Evolutionary conservation across 2,329 filamentous ascomycete species (phyloP).

Genomic region (Alternaria triticina): DNA sequence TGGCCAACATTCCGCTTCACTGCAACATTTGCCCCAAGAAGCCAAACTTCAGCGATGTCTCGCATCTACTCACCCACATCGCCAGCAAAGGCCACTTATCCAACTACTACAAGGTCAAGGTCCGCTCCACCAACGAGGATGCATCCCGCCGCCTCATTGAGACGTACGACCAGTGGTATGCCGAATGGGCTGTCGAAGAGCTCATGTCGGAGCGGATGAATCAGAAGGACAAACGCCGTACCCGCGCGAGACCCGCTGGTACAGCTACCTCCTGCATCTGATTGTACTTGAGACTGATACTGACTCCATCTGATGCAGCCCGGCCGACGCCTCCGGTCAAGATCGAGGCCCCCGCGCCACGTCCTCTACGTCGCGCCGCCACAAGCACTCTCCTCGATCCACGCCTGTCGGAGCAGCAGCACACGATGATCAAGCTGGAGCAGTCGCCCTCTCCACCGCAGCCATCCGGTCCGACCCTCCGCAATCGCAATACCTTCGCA

Average conservation of each 20-base stretch:
- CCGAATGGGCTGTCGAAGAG: slow-evolving; percentile 70
- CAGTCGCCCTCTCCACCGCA: slow-evolving; percentile 38
- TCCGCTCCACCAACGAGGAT: slow-evolving; percentile 72
- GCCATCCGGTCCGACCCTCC: slow-evolving; percentile 33
- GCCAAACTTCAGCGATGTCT: slow-evolving; percentile 85
- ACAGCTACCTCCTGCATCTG: slow-evolving; percentile 19
- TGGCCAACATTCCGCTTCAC: slow-evolving; percentile 67
- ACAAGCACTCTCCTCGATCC: slow-evolving; percentile 43
- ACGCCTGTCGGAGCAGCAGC: slow-evolving; percentile 45
- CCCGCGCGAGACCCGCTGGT: slow-evolving; percentile 45
- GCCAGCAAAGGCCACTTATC: slow-evolving; percentile 91
- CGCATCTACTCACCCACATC: slow-evolving; percentile 90
- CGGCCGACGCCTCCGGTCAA: slow-evolving; percentile 28
- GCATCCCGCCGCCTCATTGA: slow-evolving; percentile 68
- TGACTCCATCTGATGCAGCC: slow-evolving; percentile 32
- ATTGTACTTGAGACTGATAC: slow-evolving; percentile 8
- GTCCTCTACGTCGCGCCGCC: slow-evolving; percentile 32
- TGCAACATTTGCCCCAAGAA: slow-evolving; percentile 85
- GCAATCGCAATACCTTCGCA: slow-evolving; percentile 39
- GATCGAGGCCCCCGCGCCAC: slow-evolving; percentile 35
- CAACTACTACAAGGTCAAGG: slow-evolving; percentile 79
- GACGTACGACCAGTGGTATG: slow-evolving; percentile 80
- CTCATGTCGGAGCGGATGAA: slow-evolving; percentile 80
- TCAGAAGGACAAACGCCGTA: slow-evolving; percentile 74
- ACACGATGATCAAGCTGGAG: slow-evolving; percentile 46